A percentile compares a stretch with the other conserved stretches of the same genome.
phyloP scores from a whole-genome alignment of 2,329 filamentous ascomycete species.

The Onygenales sp. region DNA sequence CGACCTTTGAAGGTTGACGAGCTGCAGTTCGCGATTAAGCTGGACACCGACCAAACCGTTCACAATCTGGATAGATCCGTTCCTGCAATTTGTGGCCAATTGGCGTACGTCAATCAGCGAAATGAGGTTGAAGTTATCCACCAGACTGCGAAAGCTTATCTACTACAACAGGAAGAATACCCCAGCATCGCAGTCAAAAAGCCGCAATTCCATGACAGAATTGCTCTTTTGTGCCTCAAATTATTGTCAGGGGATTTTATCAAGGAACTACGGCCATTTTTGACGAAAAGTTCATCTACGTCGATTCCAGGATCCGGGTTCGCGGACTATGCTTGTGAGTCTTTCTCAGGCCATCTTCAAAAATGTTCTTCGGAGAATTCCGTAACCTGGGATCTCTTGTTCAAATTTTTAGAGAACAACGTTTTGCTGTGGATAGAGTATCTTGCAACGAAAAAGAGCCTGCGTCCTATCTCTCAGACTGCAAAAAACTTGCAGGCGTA shows the following conservation, averaged over 20 bases:
- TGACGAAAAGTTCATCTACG: conserved; percentile 10
- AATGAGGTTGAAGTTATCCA: conserved; percentile 22
- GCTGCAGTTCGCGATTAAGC: conserved; percentile 23
- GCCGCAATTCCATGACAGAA: conserved; percentile 18
- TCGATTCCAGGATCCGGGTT: neutral
- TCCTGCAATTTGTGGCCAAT: conserved; percentile 20
- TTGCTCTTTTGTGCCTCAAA: conserved; percentile 25
- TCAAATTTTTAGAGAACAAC: conserved; percentile 24
- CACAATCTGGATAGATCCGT: conserved; percentile 19
- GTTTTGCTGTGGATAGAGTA: conserved; percentile 30
- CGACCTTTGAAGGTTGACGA: conserved; percentile 26
- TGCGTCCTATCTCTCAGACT: conserved; percentile 17
- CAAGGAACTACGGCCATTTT: conserved; percentile 19
- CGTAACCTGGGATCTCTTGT: conserved; percentile 16
- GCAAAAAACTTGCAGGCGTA: conserved; percentile 24
- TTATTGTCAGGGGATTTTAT: conserved; percentile 24
- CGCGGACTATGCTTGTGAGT: conserved; percentile 20
- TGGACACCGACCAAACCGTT: conserved; percentile 14
- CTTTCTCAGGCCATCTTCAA: conserved; percentile 27
- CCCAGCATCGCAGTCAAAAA: conserved; percentile 21
- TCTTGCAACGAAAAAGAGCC: conserved; percentile 15
- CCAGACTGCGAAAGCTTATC: conserved; percentile 23
- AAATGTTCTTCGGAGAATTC: conserved; percentile 13
- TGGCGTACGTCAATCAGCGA: conserved; percentile 20
- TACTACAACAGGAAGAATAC: conserved; percentile 13